Conservation (phyloP, 192 early-diverging fungal genomes). For the Coemansia sp. region DNA sequence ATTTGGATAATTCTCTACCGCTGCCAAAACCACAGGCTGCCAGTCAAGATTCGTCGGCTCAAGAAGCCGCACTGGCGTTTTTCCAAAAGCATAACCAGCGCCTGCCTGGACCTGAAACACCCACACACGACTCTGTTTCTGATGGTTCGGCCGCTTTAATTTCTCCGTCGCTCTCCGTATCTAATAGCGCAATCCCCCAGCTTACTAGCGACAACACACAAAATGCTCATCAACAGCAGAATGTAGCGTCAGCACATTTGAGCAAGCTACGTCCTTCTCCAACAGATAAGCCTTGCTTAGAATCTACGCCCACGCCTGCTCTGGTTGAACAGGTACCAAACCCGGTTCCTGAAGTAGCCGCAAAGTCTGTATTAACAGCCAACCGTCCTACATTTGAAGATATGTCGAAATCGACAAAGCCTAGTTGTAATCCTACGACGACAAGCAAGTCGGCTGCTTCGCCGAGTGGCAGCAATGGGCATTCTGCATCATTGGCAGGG, state of each 20-base stretch:
- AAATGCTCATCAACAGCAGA: conserved; percentile 1
- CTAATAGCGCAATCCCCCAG: neutral
- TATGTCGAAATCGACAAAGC: neutral
- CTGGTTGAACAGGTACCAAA: neutral
- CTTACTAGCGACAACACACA: neutral
- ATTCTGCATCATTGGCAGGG: neutral
- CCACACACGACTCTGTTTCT: neutral
- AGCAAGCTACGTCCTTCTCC: conserved; percentile 5
- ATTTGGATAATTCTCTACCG: neutral
- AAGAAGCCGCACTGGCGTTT: conserved; percentile 2
- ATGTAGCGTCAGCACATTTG: conserved; percentile 30
- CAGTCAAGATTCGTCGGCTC: neutral
- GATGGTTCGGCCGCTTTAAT: neutral
- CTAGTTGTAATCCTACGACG: neutral
- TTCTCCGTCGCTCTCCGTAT: neutral
- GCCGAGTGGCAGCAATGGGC: neutral
- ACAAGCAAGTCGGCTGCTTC: neutral
- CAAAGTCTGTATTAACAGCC: neutral
- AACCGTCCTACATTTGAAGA: neutral
- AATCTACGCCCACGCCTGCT: neutral
- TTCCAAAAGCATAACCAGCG: conserved; percentile 13
- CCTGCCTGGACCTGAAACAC: neutral
- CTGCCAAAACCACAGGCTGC: neutral
- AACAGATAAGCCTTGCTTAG: neutral
- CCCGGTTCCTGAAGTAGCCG: neutral